A percentile compares a stretch with the other conserved stretches of the same genome.
These are phyloP conservation scores for Lathyrus aphaca DNA, from an alignment of 306 rosid species.

Conservation along the genomic window DNA sequence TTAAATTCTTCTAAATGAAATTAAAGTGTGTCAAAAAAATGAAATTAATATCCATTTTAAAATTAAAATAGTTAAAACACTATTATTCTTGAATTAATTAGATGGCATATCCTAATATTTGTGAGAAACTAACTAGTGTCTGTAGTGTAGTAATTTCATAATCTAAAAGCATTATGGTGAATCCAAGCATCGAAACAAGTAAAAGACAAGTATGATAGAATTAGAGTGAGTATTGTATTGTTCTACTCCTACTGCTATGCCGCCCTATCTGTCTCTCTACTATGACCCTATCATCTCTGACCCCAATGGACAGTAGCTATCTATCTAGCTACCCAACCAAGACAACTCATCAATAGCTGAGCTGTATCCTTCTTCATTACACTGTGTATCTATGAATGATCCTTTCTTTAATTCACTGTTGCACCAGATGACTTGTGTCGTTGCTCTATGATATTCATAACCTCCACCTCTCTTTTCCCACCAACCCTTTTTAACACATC, in stretches of 20 bases:
- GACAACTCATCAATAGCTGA: constrained; percentile 18
- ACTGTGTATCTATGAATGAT: constrained; percentile 30
- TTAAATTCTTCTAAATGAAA: too few relatives aligned
- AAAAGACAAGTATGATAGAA: too few relatives aligned
- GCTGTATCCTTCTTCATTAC: constrained; percentile 25
- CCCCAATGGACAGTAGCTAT: constrained; percentile 25
- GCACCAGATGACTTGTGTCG: constrained; percentile 33
- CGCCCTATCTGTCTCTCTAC: constrained; percentile 47
- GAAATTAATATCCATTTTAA: too few relatives aligned
- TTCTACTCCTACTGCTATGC: constrained; percentile 51
- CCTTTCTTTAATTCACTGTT: constrained; percentile 43
- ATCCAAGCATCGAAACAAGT: too few relatives aligned
- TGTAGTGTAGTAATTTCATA: too few relatives aligned
- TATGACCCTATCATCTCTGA: constrained; percentile 49
- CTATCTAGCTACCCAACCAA: constrained; percentile 31
- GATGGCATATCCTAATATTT: too few relatives aligned
- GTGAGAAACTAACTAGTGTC: too few relatives aligned
- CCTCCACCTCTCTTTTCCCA: neutral
- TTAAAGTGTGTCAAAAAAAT: too few relatives aligned
- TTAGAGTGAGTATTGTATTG: constrained; percentile 25
- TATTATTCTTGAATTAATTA: too few relatives aligned
- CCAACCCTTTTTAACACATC: constrained; percentile 3
- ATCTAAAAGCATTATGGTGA: too few relatives aligned
- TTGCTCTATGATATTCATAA: constrained; percentile 28
- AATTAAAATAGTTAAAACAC: too few relatives aligned